Evolutionary conservation across 2,329 filamentous ascomycete species (phyloP).

Genomic region (Triangularia verruculosa): DNA sequence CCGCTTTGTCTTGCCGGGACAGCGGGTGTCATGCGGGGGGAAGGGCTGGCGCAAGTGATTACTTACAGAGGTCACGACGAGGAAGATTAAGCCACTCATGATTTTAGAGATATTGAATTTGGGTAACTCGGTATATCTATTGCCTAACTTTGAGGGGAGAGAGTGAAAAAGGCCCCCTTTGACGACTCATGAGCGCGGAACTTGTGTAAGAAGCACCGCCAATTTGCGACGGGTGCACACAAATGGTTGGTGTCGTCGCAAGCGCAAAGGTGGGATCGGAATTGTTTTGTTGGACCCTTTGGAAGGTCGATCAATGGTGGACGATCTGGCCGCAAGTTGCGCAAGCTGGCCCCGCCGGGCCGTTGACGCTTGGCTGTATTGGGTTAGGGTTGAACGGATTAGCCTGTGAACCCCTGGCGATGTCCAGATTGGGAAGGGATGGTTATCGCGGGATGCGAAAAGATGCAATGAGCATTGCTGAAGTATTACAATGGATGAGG

Average conservation of each 20-base stretch:
- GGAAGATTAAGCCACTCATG: constrained; percentile 36
- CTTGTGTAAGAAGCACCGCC: not conserved
- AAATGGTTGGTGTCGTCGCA: not conserved
- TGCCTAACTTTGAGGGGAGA: not conserved
- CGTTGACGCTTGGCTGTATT: constrained; percentile 1
- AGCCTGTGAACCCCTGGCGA: not conserved
- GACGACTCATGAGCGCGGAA: constrained; percentile 14
- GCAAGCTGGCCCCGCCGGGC: not conserved
- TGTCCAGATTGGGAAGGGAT: not conserved
- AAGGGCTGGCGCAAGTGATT: not conserved
- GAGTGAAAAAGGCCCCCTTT: not conserved
- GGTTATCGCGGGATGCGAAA: not conserved
- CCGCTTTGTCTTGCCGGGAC: constrained; percentile 4
- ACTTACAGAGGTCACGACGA: constrained; percentile 33
- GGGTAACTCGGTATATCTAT: not conserved
- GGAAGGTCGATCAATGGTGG: not conserved
- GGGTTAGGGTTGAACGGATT: not conserved
- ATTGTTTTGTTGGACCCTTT: constrained; percentile 1
- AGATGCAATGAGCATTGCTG: not conserved
- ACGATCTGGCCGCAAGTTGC: not conserved
- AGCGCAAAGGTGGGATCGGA: not conserved
- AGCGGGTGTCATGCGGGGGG: too few species aligned
- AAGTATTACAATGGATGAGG: not conserved
- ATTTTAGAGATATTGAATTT: constrained; percentile 16
- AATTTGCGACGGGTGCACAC: not conserved